phyloP scores from a whole-genome alignment of 148 eudicot genomes.

The Persicaria tinctoria region DNA sequence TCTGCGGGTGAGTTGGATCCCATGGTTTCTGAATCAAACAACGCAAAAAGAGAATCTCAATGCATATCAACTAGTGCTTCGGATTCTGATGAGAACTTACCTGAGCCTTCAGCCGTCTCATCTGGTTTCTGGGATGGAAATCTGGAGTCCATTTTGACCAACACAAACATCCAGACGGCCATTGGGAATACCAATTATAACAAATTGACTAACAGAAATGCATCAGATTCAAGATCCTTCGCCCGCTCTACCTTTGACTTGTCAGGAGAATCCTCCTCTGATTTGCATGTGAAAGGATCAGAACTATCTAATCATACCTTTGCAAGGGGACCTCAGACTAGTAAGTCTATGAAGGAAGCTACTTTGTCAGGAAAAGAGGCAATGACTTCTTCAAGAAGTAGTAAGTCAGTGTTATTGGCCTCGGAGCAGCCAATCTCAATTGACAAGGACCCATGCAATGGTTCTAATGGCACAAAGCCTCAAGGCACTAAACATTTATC shows the following conservation, averaged over 20 bases:
- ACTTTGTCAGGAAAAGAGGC: conserved; percentile 20
- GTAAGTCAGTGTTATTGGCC: conserved; percentile 15
- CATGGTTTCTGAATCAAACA: conserved; percentile 14
- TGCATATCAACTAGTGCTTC: conserved; percentile 26
- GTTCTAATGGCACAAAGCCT: conserved; percentile 17
- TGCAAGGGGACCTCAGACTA: conserved; percentile 20
- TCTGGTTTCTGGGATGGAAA: conserved; percentile 77
- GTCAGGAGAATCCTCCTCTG: conserved; percentile 15
- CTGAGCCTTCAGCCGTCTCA: conserved; percentile 35
- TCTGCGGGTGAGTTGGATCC: conserved; percentile 15
- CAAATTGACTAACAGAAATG: conserved; percentile 20
- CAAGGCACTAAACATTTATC: conserved; percentile 15
- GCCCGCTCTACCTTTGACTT: conserved; percentile 11
- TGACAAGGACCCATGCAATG: conserved; percentile 14
- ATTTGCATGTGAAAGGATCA: conserved; percentile 17
- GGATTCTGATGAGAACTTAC: conserved; percentile 30
- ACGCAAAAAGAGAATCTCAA: conserved; percentile 20
- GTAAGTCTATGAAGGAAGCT: conserved; percentile 22
- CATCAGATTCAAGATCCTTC: conserved; percentile 22
- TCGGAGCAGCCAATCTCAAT: conserved; percentile 18
- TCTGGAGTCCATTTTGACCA: conserved; percentile 32
- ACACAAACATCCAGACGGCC: conserved; percentile 20
- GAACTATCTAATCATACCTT: conserved; percentile 17
- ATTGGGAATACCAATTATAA: conserved; percentile 17
- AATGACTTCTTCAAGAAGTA: conserved; percentile 16